A percentile compares a stretch with the other conserved stretches of the same genome.
Evolutionary conservation across 2,329 filamentous ascomycete species (phyloP).

Genomic region (Alternaria triticimaculans): DNA sequence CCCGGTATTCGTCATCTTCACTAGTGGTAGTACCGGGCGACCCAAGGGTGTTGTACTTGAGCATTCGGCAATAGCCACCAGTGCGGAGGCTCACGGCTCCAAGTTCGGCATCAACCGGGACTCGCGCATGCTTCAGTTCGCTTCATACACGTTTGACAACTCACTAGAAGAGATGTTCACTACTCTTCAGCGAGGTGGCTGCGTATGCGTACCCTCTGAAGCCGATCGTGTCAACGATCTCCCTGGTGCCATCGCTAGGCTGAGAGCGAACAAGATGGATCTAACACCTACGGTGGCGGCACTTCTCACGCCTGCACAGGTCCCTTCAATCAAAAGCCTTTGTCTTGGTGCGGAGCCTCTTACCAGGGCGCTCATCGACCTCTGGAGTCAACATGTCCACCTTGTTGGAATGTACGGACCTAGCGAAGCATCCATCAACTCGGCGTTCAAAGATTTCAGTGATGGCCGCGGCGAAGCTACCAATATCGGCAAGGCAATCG

Average conservation of each 20-base stretch:
- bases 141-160: conserved; percentile 62
- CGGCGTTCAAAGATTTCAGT: conserved; percentile 38
- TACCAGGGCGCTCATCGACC: conserved; percentile 39
- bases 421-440: conserved; percentile 44
- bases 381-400: conserved; percentile 31
- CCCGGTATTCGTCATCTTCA: conserved; percentile 43
- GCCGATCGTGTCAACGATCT: conserved; percentile 61
- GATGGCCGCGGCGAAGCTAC: conserved; percentile 38
- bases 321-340: conserved; percentile 55
- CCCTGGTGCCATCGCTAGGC: conserved; percentile 49
- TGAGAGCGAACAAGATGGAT: conserved; percentile 47
- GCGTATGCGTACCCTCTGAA: conserved; percentile 63
- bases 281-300: conserved; percentile 67
- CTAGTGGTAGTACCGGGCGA: conserved; percentile 41
- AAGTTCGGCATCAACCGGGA: conserved; percentile 32
- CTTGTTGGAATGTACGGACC: conserved; percentile 43
- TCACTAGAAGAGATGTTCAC: conserved; percentile 63
- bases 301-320: conserved; percentile 52
- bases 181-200: conserved; percentile 59
- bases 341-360: conserved; percentile 55
- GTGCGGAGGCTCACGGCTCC: conserved; percentile 38
- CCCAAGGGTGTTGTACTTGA: conserved; percentile 46
- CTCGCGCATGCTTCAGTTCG: conserved; percentile 48
- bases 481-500: conserved; percentile 42
- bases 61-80: conserved; percentile 42